Base-by-base conservation (phyloP, 345 rosid species). In the Murraya koenigii region DNA sequence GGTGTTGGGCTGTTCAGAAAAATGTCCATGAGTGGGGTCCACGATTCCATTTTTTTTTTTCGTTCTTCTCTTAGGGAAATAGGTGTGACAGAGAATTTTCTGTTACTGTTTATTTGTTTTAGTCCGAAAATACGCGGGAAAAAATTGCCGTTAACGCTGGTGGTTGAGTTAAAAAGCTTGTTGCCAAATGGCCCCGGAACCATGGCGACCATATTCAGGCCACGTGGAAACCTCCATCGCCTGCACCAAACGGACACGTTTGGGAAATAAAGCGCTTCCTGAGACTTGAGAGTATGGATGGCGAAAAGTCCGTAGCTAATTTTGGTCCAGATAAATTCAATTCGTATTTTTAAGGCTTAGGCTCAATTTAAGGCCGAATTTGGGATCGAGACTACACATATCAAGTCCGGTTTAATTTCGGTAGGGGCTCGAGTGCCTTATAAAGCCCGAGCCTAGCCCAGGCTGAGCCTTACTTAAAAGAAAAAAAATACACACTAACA, bases 1-100 rank as follows among this genome's bases (percentile, higher is more conserved):
- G 98, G 91, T 5, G 91, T 87, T 30, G 84, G 88, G 58, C 84
- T 83, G 74, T 83, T 88, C 62, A 86, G 78, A 80, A 94, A 88
- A 64, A 91, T 86, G 80, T 89, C 81, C 66, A 92, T 80, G 63
- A 92, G 87, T 2, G 93, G 93, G 58, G 86, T 67, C 96, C 96
- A 94, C 52, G 81, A 64, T 85, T 92, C 93, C 94, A 90, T 94
- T 20, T 22, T 15, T 20, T 22, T 15, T 8, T 49, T 33, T 7
- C 23, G 25, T 33, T 52, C 4, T 32, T 2, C 11, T 41, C 3
- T 3, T 44, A 3, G 2, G 15, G 49, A 10, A 15, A 2, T 14
- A 11, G 49, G 7, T 7, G 26, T 7, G 33, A 56, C 22, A 3
- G 33, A 28, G 55, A 38, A 10, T 10, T 58, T 38, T 59, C 54